Conservation (phyloP, 805 yeast genomes). For the Saccharomycopsis amapae region DNA sequence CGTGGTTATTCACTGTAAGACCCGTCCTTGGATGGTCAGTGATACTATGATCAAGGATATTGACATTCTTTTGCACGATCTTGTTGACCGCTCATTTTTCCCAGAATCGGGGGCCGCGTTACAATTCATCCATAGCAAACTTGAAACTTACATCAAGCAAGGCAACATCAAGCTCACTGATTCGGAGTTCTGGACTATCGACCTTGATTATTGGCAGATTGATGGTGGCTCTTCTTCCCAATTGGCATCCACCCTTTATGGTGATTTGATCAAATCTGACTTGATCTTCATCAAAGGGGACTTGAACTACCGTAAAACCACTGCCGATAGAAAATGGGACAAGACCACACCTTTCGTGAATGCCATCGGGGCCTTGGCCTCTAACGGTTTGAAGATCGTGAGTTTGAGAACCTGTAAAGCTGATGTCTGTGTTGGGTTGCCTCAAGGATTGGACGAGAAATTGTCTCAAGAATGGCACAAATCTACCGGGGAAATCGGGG, state of each 20-base stretch:
- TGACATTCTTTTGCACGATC: slow-evolving; percentile 46
- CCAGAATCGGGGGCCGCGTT: slow-evolving; percentile 31
- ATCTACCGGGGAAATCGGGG: slow-evolving; percentile 54
- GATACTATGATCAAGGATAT: slow-evolving; percentile 88
- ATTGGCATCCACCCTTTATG: slow-evolving; percentile 50
- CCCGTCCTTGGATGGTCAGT: slow-evolving; percentile 95
- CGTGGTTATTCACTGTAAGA: slow-evolving; percentile 79
- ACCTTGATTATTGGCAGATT: slow-evolving; percentile 68
- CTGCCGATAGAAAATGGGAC: slow-evolving; percentile 88
- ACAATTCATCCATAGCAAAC: slow-evolving; percentile 39
- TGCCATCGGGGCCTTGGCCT: slow-evolving; percentile 65
- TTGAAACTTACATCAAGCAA: slow-evolving; percentile 36
- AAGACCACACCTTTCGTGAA: slow-evolving; percentile 63
- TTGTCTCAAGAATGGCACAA: slow-evolving; percentile 53
- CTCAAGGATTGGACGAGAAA: slow-evolving; percentile 63
- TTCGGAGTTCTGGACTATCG: slow-evolving; percentile 83
- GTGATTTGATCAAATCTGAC: slow-evolving; percentile 54
- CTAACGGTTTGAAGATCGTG: slow-evolving; percentile 54
- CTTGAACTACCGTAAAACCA: slow-evolving; percentile 86
- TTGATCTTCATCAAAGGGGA: slow-evolving; percentile 90
- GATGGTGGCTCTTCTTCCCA: slow-evolving; percentile 41
- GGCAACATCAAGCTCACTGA: slow-evolving; percentile 48
- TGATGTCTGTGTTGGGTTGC: slow-evolving; percentile 85
- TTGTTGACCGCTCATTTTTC: slow-evolving; percentile 47
- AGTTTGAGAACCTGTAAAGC: slow-evolving; percentile 93